These are phyloP conservation scores for Cardamine occulta DNA, from an alignment of 345 rosid genomes.

Conservation along the genomic window DNA sequence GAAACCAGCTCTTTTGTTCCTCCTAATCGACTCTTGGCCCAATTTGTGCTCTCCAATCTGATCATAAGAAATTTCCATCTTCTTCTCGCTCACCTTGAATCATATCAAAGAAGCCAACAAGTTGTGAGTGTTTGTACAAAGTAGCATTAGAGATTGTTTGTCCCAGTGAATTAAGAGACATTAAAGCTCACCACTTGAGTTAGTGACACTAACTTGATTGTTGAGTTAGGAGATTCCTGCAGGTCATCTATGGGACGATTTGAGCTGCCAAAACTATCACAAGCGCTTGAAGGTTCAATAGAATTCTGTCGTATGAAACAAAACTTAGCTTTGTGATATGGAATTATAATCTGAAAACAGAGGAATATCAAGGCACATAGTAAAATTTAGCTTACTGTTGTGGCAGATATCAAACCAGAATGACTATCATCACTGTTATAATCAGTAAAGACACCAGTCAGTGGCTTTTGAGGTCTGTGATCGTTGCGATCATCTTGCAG, in stretches of 20 bases:
- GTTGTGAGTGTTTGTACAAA: neutral
- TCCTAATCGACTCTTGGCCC: neutral
- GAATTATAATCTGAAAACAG: conserved; percentile 9
- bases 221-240: neutral
- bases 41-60: neutral
- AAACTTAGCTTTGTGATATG: neutral
- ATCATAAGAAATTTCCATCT: neutral
- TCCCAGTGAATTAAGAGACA: neutral
- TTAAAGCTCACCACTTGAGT: conserved; percentile 11
- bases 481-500: conserved; percentile 18
- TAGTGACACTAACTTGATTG: neutral
- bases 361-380: neutral
- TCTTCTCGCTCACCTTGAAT: conserved; percentile 19
- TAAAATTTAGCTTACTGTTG: conserved; percentile 29
- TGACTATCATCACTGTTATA: conserved; percentile 28
- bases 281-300: conserved; percentile 19
- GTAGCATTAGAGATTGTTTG: neutral
- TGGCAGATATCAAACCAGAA: neutral
- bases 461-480: conserved; percentile 21
- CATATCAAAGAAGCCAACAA: neutral
- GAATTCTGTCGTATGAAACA: conserved; percentile 9
- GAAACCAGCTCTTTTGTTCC: conserved; percentile 19
- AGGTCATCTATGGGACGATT: neutral
- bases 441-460: conserved; percentile 7
- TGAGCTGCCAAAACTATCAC: conserved; percentile 33